Conservation (phyloP, 2,329 filamentous ascomycete genomes). For the Cryphonectria nitschkei region DNA sequence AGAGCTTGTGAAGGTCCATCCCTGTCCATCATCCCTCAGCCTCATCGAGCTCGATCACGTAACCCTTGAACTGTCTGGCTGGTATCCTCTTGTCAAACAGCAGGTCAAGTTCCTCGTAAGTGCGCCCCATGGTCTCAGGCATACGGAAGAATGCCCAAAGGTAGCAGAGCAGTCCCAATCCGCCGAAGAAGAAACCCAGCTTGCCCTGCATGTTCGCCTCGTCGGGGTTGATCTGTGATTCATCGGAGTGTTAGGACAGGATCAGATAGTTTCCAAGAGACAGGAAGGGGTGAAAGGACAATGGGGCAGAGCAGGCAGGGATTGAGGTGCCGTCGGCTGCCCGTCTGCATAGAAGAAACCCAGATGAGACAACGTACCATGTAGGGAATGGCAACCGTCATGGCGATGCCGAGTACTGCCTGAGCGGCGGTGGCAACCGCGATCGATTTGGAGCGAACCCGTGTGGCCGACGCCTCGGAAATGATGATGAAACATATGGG, state of each 20-base stretch:
- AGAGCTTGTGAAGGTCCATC: not conserved
- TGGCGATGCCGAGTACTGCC: slow-evolving; percentile 44
- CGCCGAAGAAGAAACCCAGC: slow-evolving; percentile 46
- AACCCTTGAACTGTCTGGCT: slow-evolving; percentile 68
- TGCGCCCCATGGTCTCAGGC: slow-evolving; percentile 37
- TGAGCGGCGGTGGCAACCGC: slow-evolving; percentile 49
- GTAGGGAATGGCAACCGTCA: slow-evolving; percentile 49
- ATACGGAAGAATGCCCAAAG: slow-evolving; percentile 42
- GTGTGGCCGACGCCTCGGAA: slow-evolving; percentile 52
- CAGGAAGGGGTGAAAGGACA: not conserved
- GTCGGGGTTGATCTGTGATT: slow-evolving; percentile 42
- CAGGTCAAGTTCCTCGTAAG: slow-evolving; percentile 37
- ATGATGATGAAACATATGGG: slow-evolving; percentile 57
- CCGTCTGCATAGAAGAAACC: too few relatives aligned
- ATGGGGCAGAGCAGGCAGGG: not conserved
- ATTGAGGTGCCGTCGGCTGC: too few relatives aligned
- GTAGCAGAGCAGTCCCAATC: slow-evolving; percentile 41
- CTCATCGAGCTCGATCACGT: slow-evolving; percentile 41
- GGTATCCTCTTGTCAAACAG: slow-evolving; percentile 67
- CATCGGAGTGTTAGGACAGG: not conserved
- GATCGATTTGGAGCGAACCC: slow-evolving; percentile 50
- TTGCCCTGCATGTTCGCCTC: slow-evolving; percentile 49
- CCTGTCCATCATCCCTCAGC: not conserved
- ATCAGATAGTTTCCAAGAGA: not conserved
- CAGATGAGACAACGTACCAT: slow-evolving; percentile 33